Percentiles rank a stretch among this genome's conserved stretches.
Evolutionary conservation across 148 eudicot species (phyloP).

Genomic region (Limonium bicolor): DNA sequence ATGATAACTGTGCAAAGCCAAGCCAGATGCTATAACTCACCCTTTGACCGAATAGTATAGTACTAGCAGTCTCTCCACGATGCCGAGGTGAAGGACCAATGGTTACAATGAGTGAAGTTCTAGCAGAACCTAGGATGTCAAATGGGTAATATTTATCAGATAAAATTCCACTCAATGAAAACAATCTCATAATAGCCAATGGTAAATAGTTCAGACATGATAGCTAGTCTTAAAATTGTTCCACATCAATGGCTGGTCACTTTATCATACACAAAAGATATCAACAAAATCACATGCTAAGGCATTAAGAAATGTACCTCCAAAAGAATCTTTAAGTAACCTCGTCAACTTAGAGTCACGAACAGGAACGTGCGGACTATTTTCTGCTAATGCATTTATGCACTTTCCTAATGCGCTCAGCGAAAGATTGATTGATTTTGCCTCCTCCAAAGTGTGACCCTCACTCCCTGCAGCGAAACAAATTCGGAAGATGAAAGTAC

Average conservation of each 20-base stretch:
- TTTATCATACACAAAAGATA: too few species aligned
- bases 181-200: too few species aligned
- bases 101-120: slow-evolving; percentile 81
- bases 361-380: slow-evolving; percentile 94
- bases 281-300: not conserved
- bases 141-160: slow-evolving; percentile 4
- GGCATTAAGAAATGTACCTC: slow-evolving; percentile 38
- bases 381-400: slow-evolving; percentile 99
- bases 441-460: slow-evolving; percentile 96
- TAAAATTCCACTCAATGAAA: too few species aligned
- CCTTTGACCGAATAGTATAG: slow-evolving; percentile 91
- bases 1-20: not conserved
- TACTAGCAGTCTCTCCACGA: slow-evolving; percentile 92
- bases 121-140: slow-evolving; percentile 59
- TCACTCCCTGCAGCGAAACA: slow-evolving; percentile 71
- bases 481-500: not conserved
- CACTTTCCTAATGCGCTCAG: slow-evolving; percentile 97
- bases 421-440: slow-evolving; percentile 94
- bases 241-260: too few species aligned
- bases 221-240: too few species aligned
- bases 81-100: slow-evolving; percentile 95
- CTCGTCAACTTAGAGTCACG: slow-evolving; percentile 99
- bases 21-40: slow-evolving; percentile 27
- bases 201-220: too few species aligned
- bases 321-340: slow-evolving; percentile 97